Conservation (phyloP, 2,329 filamentous ascomycete species). For the Calonectria pauciramosa region DNA sequence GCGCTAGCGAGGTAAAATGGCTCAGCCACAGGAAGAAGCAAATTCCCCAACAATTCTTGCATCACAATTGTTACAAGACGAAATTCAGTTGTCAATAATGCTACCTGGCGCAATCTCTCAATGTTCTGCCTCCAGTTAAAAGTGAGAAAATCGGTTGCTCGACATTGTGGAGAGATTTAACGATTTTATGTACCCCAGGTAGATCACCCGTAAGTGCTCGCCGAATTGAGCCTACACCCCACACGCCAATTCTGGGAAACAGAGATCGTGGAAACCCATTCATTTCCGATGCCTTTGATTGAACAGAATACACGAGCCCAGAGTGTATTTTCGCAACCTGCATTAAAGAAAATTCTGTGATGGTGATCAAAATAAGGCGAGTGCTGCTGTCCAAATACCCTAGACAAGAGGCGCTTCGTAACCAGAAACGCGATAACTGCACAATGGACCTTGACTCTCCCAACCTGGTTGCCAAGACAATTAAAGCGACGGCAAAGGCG, state of each 20-base stretch:
- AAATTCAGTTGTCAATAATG: background rate
- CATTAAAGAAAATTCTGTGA: background rate
- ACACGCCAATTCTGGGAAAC: too few species aligned
- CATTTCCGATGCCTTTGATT: background rate
- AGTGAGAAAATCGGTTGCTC: background rate
- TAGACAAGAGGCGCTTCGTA: background rate
- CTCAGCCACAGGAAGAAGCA: background rate
- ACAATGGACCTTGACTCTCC: too few species aligned
- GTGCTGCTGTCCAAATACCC: background rate
- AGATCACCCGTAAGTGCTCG: too few species aligned
- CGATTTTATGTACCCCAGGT: too few species aligned
- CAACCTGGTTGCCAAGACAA: background rate
- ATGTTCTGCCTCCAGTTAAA: background rate
- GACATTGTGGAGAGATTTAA: background rate
- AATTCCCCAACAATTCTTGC: background rate
- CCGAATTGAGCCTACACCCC: too few species aligned
- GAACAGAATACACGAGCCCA: background rate
- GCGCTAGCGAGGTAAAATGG: background rate
- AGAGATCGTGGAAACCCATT: too few species aligned
- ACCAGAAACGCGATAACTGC: too few species aligned
- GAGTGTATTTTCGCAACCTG: background rate
- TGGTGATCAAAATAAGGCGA: background rate
- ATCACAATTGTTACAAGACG: background rate
- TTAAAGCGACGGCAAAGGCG: background rate
- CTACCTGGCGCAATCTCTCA: background rate